phyloP scores from a whole-genome alignment of 2,329 filamentous ascomycete genomes.

The Ophiobolus disseminans region DNA sequence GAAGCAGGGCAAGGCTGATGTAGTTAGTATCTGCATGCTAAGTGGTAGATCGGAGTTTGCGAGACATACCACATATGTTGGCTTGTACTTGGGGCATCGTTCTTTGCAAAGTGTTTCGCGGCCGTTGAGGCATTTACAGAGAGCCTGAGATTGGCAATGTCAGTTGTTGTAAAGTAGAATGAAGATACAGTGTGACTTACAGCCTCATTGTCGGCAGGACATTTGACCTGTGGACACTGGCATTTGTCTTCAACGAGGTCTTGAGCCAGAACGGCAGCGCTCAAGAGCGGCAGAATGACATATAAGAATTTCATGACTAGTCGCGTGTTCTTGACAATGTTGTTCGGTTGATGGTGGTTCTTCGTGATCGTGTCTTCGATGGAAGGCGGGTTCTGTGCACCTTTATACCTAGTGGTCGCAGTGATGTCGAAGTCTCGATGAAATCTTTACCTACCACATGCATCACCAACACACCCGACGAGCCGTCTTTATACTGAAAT shows the following conservation, averaged over 20 bases:
- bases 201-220: conserved; percentile 23
- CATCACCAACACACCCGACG: not conserved
- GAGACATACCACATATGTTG: conserved; percentile 20
- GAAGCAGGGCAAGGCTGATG: conserved; percentile 18
- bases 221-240: conserved; percentile 39
- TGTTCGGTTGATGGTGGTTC: not conserved
- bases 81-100: conserved; percentile 32
- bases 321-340: not conserved
- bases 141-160: conserved; percentile 16
- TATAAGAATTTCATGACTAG: conserved; percentile 32
- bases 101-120: conserved; percentile 32
- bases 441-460: not conserved
- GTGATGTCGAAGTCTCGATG: not conserved
- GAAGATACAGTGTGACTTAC: conserved; percentile 12
- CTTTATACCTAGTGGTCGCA: too few species aligned
- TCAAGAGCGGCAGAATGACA: conserved; percentile 24
- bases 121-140: conserved; percentile 38
- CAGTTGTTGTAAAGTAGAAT: not conserved
- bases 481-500: conserved; percentile 12
- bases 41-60: not conserved
- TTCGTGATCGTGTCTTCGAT: not conserved
- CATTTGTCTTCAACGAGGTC: conserved; percentile 17
- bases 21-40: not conserved
- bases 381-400: too few species aligned
- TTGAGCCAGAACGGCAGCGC: conserved; percentile 23